Conservation (phyloP, 1,284 basidiomycete genomes). For the Quambalaria eucalypti region DNA sequence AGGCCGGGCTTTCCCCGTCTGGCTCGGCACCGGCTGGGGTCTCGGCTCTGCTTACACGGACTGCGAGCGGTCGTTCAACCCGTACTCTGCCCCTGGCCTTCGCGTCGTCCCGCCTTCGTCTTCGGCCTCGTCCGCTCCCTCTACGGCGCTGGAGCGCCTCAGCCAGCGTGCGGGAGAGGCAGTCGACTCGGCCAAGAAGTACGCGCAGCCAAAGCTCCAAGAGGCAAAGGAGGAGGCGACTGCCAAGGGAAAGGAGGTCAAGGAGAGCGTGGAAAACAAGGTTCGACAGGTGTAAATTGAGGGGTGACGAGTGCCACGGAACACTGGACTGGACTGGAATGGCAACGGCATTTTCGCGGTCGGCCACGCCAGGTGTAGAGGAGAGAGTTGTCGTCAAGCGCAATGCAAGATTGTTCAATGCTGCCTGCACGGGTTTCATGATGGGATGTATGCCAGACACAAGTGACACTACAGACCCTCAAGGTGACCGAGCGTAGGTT, state of each 20-base stretch:
- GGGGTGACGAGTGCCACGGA: no score
- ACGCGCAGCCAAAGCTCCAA: conserved; percentile 21
- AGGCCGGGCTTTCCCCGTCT: conserved; percentile 96
- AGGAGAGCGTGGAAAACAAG: not conserved
- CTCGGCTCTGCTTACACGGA: conserved; percentile 75
- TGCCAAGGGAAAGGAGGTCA: conserved; percentile 20
- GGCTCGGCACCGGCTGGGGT: conserved; percentile 82
- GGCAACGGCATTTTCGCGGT: no score
- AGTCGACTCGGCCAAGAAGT: conserved; percentile 26
- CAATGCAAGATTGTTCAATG: no score
- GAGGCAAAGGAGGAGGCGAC: conserved; percentile 6
- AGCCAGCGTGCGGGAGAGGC: conserved; percentile 40
- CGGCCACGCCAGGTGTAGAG: no score
- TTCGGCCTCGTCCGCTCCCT: conserved; percentile 14
- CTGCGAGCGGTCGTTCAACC: conserved; percentile 93
- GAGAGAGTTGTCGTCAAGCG: no score
- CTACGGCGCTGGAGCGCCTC: conserved; percentile 32
- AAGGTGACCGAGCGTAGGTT: no score
- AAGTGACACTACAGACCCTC: no score
- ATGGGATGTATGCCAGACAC: no score
- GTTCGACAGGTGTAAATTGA: not conserved
- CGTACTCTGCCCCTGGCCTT: conserved; percentile 80
- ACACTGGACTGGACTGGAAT: no score
- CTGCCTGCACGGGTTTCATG: no score
- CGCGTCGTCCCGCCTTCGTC: conserved; percentile 57